Evolutionary conservation across 2,329 filamentous ascomycete species (phyloP).

Genomic region (Neofusicoccum cordaticola): DNA sequence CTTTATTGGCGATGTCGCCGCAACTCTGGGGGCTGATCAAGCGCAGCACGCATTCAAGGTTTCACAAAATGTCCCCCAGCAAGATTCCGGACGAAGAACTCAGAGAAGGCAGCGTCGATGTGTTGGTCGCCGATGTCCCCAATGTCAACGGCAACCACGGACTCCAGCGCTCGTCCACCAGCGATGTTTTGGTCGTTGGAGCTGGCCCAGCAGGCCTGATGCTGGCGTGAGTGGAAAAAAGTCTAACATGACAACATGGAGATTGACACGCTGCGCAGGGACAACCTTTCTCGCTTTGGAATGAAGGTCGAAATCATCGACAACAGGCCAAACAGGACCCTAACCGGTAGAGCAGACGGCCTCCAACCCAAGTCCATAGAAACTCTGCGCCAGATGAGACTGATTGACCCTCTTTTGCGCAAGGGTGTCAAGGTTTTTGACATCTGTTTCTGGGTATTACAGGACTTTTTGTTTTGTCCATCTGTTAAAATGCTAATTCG

Average conservation of each 20-base stretch:
- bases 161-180: conserved; percentile 26
- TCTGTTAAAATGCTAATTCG: not conserved
- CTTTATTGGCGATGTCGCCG: conserved; percentile 15
- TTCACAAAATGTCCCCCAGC: conserved; percentile 33
- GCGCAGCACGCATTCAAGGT: conserved; percentile 22
- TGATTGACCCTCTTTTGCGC: conserved; percentile 66
- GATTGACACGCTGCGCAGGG: conserved; percentile 32
- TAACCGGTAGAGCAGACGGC: conserved; percentile 67
- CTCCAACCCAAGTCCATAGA: conserved; percentile 77
- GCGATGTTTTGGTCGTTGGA: conserved; percentile 41
- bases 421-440: conserved; percentile 70
- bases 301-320: conserved; percentile 66
- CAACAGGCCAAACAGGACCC: conserved; percentile 65
- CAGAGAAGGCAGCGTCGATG: conserved; percentile 26
- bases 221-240: conserved; percentile 36
- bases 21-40: conserved; percentile 20
- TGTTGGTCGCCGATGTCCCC: conserved; percentile 17
- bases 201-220: conserved; percentile 44
- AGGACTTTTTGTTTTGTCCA: not conserved
- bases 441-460: conserved; percentile 66
- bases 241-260: not conserved
- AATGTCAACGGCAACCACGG: conserved; percentile 15
- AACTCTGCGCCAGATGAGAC: conserved; percentile 68
- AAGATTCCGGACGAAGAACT: conserved; percentile 25
- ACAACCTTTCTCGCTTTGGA: conserved; percentile 62